Conservation (phyloP, 176 grass and related monocot species). For the Triticum aestivum region DNA sequence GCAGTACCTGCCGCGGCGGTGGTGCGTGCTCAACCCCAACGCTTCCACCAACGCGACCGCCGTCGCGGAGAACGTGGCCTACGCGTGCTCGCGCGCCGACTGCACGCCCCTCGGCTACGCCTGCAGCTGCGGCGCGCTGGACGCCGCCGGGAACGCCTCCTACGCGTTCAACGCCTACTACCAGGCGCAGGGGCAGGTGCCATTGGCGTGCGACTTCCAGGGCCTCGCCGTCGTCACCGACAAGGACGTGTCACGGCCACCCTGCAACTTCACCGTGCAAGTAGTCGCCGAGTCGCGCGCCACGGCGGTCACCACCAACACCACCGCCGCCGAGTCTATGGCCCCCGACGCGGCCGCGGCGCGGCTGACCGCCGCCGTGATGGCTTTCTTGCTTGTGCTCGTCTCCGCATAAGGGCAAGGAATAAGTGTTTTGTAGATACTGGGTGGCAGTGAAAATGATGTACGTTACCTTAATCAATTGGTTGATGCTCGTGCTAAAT, state of each 20-base stretch:
- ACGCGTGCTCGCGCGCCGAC: constrained; percentile 57
- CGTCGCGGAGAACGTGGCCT: constrained; percentile 39
- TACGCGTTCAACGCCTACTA: constrained; percentile 78
- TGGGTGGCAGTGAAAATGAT: neutral
- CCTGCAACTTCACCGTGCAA: constrained; percentile 51
- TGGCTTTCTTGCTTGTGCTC: constrained; percentile 10
- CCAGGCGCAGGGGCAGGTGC: constrained; percentile 62
- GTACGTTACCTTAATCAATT: neutral
- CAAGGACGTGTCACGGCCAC: constrained; percentile 31
- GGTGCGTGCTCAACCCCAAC: constrained; percentile 61
- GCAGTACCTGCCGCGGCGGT: constrained; percentile 49
- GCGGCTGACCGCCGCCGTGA: neutral
- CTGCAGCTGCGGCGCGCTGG: constrained; percentile 52
- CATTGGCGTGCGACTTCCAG: constrained; percentile 60
- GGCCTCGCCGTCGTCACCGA: constrained; percentile 52
- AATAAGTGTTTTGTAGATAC: neutral
- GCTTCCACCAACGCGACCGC: neutral
- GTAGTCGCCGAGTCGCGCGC: constrained; percentile 22
- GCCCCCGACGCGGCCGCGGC: neutral
- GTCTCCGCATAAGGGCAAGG: neutral
- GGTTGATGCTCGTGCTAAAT: neutral
- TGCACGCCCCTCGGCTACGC: constrained; percentile 62
- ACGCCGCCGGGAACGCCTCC: constrained; percentile 46
- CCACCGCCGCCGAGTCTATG: neutral
- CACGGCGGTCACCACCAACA: neutral